These are phyloP conservation scores for Rosa multiflora DNA, from an alignment of 306 rosid genomes.

Conservation along the genomic window DNA sequence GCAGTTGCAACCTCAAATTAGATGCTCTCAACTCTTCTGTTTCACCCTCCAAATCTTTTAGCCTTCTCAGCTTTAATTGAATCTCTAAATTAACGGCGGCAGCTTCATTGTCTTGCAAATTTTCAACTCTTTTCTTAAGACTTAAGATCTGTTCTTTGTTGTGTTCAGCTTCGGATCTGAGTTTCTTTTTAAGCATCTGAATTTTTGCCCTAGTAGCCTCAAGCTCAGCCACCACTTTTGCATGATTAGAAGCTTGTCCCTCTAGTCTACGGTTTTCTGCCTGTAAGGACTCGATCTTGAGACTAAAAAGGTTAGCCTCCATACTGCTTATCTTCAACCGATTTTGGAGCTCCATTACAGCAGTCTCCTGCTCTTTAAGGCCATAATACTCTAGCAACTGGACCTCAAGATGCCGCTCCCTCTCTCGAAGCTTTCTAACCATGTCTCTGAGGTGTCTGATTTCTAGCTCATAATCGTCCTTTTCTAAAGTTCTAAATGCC, in stretches of 20 bases:
- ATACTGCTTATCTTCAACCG: conserved; percentile 64
- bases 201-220: conserved; percentile 66
- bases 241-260: conserved; percentile 52
- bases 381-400: conserved; percentile 86
- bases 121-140: conserved; percentile 60
- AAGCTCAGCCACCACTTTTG: conserved; percentile 53
- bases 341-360: conserved; percentile 79
- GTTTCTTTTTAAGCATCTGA: conserved; percentile 66
- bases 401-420: conserved; percentile 71
- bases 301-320: conserved; percentile 77
- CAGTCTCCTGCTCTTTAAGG: conserved; percentile 77
- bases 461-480: conserved; percentile 65
- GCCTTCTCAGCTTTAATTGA: conserved; percentile 44
- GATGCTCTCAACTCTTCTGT: conserved; percentile 52
- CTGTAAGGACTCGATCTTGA: conserved; percentile 71
- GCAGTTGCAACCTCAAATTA: conserved; percentile 52
- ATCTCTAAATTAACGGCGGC: conserved; percentile 32
- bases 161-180: conserved; percentile 69
- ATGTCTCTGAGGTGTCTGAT: conserved; percentile 53
- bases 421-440: conserved; percentile 68
- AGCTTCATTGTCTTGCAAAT: conserved; percentile 63
- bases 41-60: conserved; percentile 59
- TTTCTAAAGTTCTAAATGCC: conserved; percentile 34
- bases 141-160: conserved; percentile 57
- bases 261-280: conserved; percentile 63